Base-by-base conservation (phyloP, 371 early-diverging fungal genomes). In the Saksenaea oblongispora region DNA sequence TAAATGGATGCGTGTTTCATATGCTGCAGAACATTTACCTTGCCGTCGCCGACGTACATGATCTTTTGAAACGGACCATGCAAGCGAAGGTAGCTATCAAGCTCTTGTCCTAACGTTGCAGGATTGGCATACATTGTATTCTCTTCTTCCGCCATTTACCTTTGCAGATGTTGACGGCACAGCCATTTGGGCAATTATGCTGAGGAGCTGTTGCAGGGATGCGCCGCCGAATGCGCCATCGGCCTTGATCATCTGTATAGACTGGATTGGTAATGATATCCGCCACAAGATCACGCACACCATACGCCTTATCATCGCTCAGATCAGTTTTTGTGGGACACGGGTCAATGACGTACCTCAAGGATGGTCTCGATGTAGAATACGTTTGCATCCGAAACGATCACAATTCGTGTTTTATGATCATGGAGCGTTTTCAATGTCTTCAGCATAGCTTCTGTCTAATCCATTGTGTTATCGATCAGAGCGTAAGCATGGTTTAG, bases 161-260 rank as follows among this genome's bases (percentile, higher is more conserved):
- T 74, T 93, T 92, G 67, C 94, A 93, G 15, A 93, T 75, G 63
- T 93, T 93, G 17, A 82, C 70, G 1, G 86, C 74, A 59, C 94
- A 93, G 28, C 84, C 71, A 39, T 84, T 79, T 8, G 75, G 63
- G 67, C 93, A 93, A 15, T 76, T 67, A 61, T 92, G 92, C 14
- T 80, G 86, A 5, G 73, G 67, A 9, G 68, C 78, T 18, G 76
- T 70, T 10, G 78, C 65, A 10, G 72, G 66, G 22, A 84, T 76
- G 22, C 78, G 74, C 15, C 92, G 76, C 3, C 63, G 63, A 13
- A 93, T 76, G 34, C 77, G 66, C 22, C 91, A 67, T 35, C 86
- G 68, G 1, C 86, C 89, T 24, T 71, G 56, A 0, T 71, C 73
- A 58, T 86, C 87, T 37, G 79, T 83, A 26, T 78, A 66, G 4